Conservation (phyloP, 805 yeast genomes). For the Zygosaccharomyces rouxii region DNA sequence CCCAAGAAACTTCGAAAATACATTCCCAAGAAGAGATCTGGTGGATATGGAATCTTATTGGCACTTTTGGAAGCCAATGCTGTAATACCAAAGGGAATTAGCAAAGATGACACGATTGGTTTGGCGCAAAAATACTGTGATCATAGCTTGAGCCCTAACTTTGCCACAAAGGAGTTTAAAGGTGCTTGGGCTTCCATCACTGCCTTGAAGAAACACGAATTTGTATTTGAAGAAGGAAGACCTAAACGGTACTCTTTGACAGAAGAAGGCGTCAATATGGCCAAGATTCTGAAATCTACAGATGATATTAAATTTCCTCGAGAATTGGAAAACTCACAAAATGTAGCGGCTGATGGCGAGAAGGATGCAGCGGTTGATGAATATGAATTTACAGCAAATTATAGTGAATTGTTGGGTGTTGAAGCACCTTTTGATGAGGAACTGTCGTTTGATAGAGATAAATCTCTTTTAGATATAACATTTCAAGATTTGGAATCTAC, state of each 20-base stretch:
- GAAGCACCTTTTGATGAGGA: background rate
- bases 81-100: conserved; percentile 47
- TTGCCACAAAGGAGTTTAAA: conserved; percentile 57
- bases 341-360: background rate
- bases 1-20: conserved; percentile 40
- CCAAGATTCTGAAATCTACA: conserved; percentile 48
- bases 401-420: conserved; percentile 16
- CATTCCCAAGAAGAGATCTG: conserved; percentile 71
- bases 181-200: conserved; percentile 75
- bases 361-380: conserved; percentile 9
- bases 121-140: conserved; percentile 55
- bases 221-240: conserved; percentile 51
- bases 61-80: conserved; percentile 50
- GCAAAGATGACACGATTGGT: conserved; percentile 54
- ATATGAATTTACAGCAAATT: conserved; percentile 21
- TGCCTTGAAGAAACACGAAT: conserved; percentile 54
- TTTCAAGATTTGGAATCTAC: conserved; percentile 9
- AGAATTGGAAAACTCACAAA: conserved; percentile 13
- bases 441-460: conserved; percentile 1
- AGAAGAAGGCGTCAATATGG: conserved; percentile 63
- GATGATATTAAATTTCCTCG: conserved; percentile 37
- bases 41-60: conserved; percentile 77
- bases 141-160: conserved; percentile 53
- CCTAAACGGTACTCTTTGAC: conserved; percentile 62
- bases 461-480: conserved; percentile 21